A percentile compares a stretch with the other conserved stretches of the same genome.
These are phyloP conservation scores for Cercospora nicotianae DNA, from an alignment of 2,329 filamentous ascomycete genomes.

Conservation along the genomic window DNA sequence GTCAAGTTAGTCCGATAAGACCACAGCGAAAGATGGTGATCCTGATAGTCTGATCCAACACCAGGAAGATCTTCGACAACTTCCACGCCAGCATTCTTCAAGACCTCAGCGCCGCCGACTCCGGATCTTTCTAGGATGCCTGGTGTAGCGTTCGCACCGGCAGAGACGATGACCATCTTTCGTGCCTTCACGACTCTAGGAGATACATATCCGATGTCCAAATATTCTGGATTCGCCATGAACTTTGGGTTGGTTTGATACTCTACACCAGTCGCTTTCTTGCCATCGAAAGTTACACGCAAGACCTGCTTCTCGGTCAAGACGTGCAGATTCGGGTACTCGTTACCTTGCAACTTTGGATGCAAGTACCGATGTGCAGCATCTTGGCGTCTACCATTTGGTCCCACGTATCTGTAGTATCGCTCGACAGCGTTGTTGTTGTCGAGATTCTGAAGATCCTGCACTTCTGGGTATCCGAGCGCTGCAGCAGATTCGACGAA, in stretches of 20 bases:
- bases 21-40: conserved; percentile 52
- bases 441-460: conserved; percentile 56
- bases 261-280: conserved; percentile 60
- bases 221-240: conserved; percentile 35
- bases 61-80: conserved; percentile 36
- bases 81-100: conserved; percentile 43
- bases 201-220: conserved; percentile 42
- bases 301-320: conserved; percentile 59
- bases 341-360: conserved; percentile 50
- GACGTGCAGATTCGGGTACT: conserved; percentile 59
- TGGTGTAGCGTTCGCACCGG: conserved; percentile 58
- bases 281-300: conserved; percentile 40
- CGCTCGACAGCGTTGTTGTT: conserved; percentile 44
- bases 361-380: conserved; percentile 58
- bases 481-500: conserved; percentile 52
- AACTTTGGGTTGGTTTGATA: conserved; percentile 51
- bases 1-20: conserved; percentile 53
- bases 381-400: conserved; percentile 58
- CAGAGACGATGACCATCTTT: conserved; percentile 60
- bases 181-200: conserved; percentile 50
- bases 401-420: conserved; percentile 51
- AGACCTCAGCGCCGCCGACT: conserved; percentile 52
- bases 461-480: conserved; percentile 53
- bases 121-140: conserved; percentile 62
- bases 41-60: conserved; percentile 37